phyloP scores from a whole-genome alignment of 108 stramenopile genomes.

The Skeletonema potamos region DNA sequence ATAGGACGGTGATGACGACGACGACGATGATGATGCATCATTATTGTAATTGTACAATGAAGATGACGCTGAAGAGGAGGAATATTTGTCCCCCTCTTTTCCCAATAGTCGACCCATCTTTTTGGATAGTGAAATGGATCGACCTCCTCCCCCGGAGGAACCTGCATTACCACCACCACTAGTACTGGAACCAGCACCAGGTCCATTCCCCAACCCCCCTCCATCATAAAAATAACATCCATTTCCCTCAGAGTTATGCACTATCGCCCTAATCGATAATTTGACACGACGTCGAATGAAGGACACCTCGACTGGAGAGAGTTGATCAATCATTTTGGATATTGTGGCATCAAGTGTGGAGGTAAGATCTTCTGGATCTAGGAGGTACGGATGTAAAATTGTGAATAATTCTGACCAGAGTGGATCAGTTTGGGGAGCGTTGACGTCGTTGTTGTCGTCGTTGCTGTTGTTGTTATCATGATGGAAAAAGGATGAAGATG shows the following conservation, averaged over 20 bases:
- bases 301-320: conserved; percentile 29
- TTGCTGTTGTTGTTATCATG: not conserved
- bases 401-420: conserved; percentile 16
- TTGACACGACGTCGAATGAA: conserved; percentile 19
- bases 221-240: not conserved
- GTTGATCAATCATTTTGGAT: conserved; percentile 5
- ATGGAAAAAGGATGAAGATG: not conserved
- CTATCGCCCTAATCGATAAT: not conserved
- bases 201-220: not conserved
- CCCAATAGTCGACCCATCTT: conserved; percentile 2
- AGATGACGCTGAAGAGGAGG: not conserved
- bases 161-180: not conserved
- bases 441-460: not conserved
- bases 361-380: conserved; percentile 26
- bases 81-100: not conserved
- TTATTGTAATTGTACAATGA: not conserved
- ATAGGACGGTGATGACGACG: not conserved
- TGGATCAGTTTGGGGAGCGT: not conserved
- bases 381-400: conserved; percentile 3
- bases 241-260: not conserved
- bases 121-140: not conserved
- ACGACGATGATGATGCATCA: not conserved
- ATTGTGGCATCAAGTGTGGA: conserved; percentile 18
- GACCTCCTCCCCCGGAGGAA: not conserved
- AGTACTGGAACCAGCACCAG: not conserved